Evolutionary conservation across 805 yeast genomes (phyloP).

Genomic region (Schizosaccharomyces japonicus): DNA sequence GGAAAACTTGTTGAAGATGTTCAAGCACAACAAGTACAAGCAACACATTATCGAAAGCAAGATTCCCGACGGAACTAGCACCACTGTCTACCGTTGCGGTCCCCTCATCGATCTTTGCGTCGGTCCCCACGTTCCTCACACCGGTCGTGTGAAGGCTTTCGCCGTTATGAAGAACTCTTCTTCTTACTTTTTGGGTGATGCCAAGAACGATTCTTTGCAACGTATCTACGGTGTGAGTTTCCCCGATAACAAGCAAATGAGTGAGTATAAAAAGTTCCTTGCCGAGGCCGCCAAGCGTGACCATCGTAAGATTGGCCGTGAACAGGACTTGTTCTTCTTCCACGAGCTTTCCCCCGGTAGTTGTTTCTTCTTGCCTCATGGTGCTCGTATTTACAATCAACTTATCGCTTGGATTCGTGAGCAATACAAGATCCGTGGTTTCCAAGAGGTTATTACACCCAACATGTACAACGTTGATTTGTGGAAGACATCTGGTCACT

Average conservation of each 20-base stretch:
- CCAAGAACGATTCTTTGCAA: conserved; percentile 81
- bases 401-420: conserved; percentile 53
- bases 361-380: conserved; percentile 97
- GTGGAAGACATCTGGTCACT: conserved; percentile 98
- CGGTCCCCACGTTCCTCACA: conserved; percentile 95
- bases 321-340: conserved; percentile 86
- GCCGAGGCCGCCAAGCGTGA: conserved; percentile 84
- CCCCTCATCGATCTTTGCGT: conserved; percentile 87
- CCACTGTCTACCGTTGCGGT: conserved; percentile 96
- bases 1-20: conserved; percentile 79
- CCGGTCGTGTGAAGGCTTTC: conserved; percentile 86
- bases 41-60: conserved; percentile 64
- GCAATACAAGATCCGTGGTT: conserved; percentile 83
- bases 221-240: conserved; percentile 93
- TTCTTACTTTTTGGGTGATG: conserved; percentile 84
- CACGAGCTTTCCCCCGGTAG: conserved; percentile 95
- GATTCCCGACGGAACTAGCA: conserved; percentile 84
- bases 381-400: conserved; percentile 86
- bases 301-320: conserved; percentile 87
- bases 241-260: conserved; percentile 94
- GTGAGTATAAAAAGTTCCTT: conserved; percentile 76
- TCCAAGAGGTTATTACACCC: conserved; percentile 95
- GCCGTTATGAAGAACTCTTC: conserved; percentile 88
- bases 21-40: conserved; percentile 85
- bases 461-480: conserved; percentile 92